Evolutionary conservation across 306 rosid species (phyloP).

Genomic region (Astragalus membranaceus): DNA sequence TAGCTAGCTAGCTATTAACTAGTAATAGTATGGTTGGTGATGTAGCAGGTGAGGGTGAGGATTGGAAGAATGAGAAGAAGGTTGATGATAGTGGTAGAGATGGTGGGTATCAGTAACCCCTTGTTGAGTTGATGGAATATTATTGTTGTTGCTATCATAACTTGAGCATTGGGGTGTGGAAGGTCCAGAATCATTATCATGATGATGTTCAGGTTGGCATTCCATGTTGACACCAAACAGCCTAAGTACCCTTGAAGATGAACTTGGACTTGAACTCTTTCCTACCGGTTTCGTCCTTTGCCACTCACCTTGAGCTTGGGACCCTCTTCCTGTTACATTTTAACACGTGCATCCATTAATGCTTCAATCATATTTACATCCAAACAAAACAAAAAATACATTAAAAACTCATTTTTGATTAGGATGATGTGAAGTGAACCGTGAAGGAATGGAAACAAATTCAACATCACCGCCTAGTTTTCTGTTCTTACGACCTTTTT

Average conservation of each 20-base stretch:
- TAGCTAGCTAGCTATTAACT: background rate
- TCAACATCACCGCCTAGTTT: conserved; percentile 28
- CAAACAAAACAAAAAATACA: background rate
- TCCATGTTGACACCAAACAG: conserved; percentile 91
- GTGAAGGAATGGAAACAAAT: background rate
- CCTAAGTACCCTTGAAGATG: conserved; percentile 66
- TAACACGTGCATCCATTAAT: conserved; percentile 36
- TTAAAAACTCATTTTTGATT: background rate
- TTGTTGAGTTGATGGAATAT: conserved; percentile 31
- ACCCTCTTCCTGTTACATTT: conserved; percentile 25
- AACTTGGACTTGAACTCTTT: conserved; percentile 25
- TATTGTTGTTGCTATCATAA: conserved; percentile 7
- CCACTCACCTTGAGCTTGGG: conserved; percentile 25
- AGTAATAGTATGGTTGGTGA: conserved; percentile 36
- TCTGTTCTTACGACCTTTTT: background rate
- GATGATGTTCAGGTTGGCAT: conserved; percentile 42
- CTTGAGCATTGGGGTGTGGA: conserved; percentile 39
- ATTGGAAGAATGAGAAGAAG: conserved; percentile 18
- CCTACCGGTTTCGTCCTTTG: conserved; percentile 42
- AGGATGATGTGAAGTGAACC: background rate
- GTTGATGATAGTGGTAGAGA: conserved; percentile 26
- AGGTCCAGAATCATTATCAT: conserved; percentile 36
- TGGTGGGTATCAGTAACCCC: conserved; percentile 26
- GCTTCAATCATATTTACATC: background rate
- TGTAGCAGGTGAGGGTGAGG: conserved; percentile 55